Evolutionary conservation across 257 asterid genomes (phyloP), one percentile per base, ranked within the genome.

Genomic region (Schizonepeta tenuifolia): DNA sequence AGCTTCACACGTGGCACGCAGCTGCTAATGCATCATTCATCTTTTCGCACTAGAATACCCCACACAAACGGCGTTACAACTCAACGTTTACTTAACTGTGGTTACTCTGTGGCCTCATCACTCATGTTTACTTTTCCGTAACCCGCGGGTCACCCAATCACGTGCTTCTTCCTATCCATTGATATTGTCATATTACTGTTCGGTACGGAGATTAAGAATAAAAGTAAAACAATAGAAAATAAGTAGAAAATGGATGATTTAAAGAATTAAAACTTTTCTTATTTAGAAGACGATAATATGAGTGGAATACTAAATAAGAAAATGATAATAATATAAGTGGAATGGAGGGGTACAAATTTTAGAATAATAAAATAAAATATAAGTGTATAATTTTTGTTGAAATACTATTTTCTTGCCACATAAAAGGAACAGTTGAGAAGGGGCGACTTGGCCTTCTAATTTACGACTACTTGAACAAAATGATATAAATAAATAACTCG

Each of bases 1-100:
- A 41, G 70, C 13, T 40, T 7, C 15, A 1, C 71, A 59, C 79
- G 79, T 75, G 75, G 58, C 79, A 24, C 15, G 47, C 54, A 9
- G 44, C 22, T 20, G 43, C 9, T 24, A 3, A 40, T 2, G 15
- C 51, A 40, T 6, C 41, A 68, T 12, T 36, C 20, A 59, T 38
- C 0, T 33, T 14, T 17, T 64, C 57, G 9, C 69, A 57, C 60
- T 13, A 9, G 5, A 1, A 6, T 36, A 31, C 12, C 21, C 13
- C 0, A 46, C 8, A 11, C 9, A 1, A 36, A 60, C 79, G 79
- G 31, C 71, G 75, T 60, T 50, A 22, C 15, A 15, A 47, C 71
- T 58, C 22, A 67, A 35, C 75, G 70, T 63, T 24, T 10, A 18
- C 24, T 17, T 58, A 58, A 74, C 78, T 31, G 21, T 21, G 33